A percentile compares a stretch with the other conserved stretches of the same genome.
Evolutionary conservation across 352 stramenopile species (phyloP).

Genomic region (Pythium scleroteichum): DNA sequence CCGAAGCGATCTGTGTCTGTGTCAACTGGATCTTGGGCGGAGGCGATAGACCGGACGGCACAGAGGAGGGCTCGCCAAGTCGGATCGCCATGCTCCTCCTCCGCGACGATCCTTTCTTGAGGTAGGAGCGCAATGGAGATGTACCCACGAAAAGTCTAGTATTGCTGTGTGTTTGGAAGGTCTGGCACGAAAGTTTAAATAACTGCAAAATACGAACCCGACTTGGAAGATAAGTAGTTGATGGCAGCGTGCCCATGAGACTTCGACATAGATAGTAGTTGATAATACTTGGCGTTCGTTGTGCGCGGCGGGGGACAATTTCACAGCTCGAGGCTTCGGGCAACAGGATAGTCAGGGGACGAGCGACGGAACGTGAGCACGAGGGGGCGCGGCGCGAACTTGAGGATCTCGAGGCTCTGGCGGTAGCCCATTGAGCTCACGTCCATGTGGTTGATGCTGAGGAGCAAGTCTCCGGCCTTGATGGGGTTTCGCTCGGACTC

Average conservation of each 20-base stretch:
- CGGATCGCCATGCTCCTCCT: too few relatives aligned
- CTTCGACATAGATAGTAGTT: conserved; percentile 9
- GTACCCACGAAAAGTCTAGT: too few relatives aligned
- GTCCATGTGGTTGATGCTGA: conserved; percentile 77
- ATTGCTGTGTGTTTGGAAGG: neutral
- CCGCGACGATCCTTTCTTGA: too few relatives aligned
- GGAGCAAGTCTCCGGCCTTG: conserved; percentile 50
- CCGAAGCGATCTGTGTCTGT: conserved; percentile 3
- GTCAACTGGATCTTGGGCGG: neutral
- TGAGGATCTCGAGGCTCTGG: conserved; percentile 58
- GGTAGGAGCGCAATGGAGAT: too few relatives aligned
- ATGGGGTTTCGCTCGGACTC: conserved; percentile 34
- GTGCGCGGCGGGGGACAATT: neutral
- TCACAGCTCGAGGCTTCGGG: conserved; percentile 56
- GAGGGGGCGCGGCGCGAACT: conserved; percentile 64
- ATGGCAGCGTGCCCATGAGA: neutral
- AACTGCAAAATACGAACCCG: conserved; percentile 15
- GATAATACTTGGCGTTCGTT: neutral
- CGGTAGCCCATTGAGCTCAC: conserved; percentile 58
- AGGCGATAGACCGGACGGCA: too few relatives aligned
- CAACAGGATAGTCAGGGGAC: conserved; percentile 25
- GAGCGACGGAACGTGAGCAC: conserved; percentile 66
- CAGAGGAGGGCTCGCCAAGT: too few relatives aligned
- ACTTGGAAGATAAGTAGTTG: conserved; percentile 1
- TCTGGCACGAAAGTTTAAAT: too few relatives aligned